A percentile compares a stretch with the other conserved stretches of the same genome.
Conservation (phyloP, 2,329 filamentous ascomycete species). For the Biscogniauxia marginata region DNA sequence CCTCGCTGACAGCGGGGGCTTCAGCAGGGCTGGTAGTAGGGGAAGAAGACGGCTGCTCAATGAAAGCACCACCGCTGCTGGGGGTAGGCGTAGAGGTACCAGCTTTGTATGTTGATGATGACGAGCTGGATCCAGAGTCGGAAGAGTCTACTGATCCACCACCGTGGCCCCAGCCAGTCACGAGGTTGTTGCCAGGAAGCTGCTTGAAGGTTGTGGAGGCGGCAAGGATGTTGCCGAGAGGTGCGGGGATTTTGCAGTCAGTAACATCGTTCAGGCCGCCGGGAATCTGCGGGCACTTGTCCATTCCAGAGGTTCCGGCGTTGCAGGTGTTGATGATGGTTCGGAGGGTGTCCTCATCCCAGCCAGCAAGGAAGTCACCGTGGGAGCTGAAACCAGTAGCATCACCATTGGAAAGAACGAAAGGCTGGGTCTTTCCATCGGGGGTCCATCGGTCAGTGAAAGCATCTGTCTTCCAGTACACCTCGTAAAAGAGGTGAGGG, state of each 20-base stretch:
- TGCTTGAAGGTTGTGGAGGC: conserved; percentile 39
- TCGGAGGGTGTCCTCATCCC: conserved; percentile 65
- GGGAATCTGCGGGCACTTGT: conserved; percentile 59
- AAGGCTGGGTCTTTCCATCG: conserved; percentile 56
- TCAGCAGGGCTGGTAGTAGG: conserved; percentile 15
- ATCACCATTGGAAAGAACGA: conserved; percentile 69
- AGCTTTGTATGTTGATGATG: conserved; percentile 3
- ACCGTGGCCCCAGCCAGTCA: conserved; percentile 53
- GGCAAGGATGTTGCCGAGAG: conserved; percentile 44
- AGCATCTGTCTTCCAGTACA: conserved; percentile 58
- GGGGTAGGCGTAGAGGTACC: not conserved
- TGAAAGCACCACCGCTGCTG: conserved; percentile 35
- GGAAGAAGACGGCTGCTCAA: conserved; percentile 15
- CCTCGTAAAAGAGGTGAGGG: conserved; percentile 58
- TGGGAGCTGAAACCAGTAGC: conserved; percentile 68
- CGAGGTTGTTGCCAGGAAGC: conserved; percentile 56
- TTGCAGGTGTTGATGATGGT: conserved; percentile 67
- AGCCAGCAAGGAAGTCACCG: conserved; percentile 71
- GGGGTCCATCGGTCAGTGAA: conserved; percentile 54
- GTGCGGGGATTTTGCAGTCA: conserved; percentile 51
- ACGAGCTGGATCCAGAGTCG: conserved; percentile 8
- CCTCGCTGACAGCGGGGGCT: conserved; percentile 20
- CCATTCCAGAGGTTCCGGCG: conserved; percentile 57
- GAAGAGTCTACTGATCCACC: conserved; percentile 16
- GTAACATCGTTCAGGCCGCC: conserved; percentile 48